Conservation (phyloP, 192 early-diverging fungal genomes). For the Gaertneriomyces semiglobifer region DNA sequence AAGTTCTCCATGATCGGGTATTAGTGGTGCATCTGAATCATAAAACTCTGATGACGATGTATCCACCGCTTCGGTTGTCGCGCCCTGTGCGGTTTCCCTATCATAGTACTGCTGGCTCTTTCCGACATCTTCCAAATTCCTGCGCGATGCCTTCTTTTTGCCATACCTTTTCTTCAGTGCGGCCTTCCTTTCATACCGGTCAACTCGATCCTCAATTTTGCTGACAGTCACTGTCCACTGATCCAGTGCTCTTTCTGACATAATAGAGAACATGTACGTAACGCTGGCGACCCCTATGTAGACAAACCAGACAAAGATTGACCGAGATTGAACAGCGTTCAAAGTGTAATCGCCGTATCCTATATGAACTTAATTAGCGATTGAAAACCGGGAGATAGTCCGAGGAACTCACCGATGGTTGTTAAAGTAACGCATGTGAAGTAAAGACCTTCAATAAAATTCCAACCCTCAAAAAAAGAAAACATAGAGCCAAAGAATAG, state of each 20-base stretch:
- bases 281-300: constrained; percentile 32
- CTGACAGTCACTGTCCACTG: constrained; percentile 48
- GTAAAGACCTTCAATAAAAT: constrained; percentile 45
- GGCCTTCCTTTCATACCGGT: constrained; percentile 52
- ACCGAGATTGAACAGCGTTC: constrained; percentile 24
- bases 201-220: constrained; percentile 47
- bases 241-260: constrained; percentile 45
- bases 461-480: constrained; percentile 44
- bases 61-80: no score
- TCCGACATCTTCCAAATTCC: no score
- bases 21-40: no score
- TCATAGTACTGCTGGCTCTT: no score
- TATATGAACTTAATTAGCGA: not conserved
- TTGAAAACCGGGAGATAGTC: no score
- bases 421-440: constrained; percentile 42
- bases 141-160: not conserved
- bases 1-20: no score
- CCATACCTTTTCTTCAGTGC: constrained; percentile 38
- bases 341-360: constrained; percentile 44
- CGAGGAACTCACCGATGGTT: constrained; percentile 37
- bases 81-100: no score
- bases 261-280: constrained; percentile 45
- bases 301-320: constrained; percentile 50
- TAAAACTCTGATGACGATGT: no score
- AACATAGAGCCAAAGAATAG: constrained; percentile 41